Percentiles rank a stretch among this genome's conserved stretches.
Conservation (phyloP, 2,329 filamentous ascomycete genomes). For the Neospermospora avenae region DNA sequence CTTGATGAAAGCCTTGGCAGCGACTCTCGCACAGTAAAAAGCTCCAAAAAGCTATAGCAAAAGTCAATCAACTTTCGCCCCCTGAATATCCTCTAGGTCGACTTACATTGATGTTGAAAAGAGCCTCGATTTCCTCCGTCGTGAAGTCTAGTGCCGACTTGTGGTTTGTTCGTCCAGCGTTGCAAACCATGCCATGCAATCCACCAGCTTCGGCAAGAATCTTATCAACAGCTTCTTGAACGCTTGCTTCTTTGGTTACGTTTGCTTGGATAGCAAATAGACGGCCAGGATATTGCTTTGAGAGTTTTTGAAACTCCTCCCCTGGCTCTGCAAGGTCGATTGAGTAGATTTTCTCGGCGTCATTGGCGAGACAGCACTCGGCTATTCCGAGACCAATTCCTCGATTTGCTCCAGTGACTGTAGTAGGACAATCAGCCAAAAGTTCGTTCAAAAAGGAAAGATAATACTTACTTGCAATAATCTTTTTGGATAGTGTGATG, state of each 20-base stretch:
- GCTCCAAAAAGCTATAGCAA: constrained; percentile 39
- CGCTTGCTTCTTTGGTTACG: constrained; percentile 45
- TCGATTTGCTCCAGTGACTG: constrained; percentile 38
- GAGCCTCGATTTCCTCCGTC: constrained; percentile 43
- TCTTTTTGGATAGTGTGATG: constrained; percentile 33
- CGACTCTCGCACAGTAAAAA: constrained; percentile 42
- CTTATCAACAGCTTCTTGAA: constrained; percentile 43
- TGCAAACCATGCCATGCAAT: constrained; percentile 48
- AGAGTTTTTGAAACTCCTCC: constrained; percentile 41
- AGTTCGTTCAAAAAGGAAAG: not conserved
- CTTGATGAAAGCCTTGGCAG: constrained; percentile 44
- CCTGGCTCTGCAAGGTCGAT: constrained; percentile 44
- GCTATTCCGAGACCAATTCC: constrained; percentile 46
- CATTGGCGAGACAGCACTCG: constrained; percentile 45
- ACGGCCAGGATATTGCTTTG: constrained; percentile 39
- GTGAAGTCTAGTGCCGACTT: constrained; percentile 50
- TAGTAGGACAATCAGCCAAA: not conserved
- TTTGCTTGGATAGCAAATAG: constrained; percentile 43
- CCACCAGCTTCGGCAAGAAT: constrained; percentile 43
- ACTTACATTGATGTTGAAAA: constrained; percentile 42
- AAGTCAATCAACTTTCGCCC: not conserved
- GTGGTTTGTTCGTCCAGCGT: constrained; percentile 50
- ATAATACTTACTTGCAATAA: constrained; percentile 35
- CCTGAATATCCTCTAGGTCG: not conserved
- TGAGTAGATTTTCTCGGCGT: constrained; percentile 43